phyloP scores from a whole-genome alignment of 495 filamentous ascomycete genomes.

The Aspergillus heteromorphus region DNA sequence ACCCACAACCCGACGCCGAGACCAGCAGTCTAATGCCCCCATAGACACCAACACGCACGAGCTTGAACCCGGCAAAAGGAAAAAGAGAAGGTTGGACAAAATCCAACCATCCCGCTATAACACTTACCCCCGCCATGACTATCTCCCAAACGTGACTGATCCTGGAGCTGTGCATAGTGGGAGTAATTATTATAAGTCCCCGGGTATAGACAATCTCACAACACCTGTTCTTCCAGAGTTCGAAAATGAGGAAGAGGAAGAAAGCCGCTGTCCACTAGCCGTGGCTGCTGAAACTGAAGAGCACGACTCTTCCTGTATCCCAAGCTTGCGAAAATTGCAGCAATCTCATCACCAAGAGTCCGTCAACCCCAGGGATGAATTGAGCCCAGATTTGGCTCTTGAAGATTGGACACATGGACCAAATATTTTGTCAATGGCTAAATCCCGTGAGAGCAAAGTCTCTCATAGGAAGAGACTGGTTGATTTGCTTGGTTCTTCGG shows the following conservation, averaged over 20 bases:
- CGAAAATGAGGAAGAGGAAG: not conserved
- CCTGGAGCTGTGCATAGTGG: not conserved
- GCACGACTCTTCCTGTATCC: not conserved
- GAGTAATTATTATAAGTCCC: not conserved
- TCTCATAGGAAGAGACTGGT: constrained; percentile 30
- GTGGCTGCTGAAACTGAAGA: not conserved
- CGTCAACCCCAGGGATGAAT: not conserved
- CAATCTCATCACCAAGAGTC: not conserved
- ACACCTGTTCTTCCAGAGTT: not conserved
- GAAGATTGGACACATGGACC: not conserved
- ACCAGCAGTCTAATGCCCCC: not conserved
- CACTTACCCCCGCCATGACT: not conserved
- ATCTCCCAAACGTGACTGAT: not conserved
- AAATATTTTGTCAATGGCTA: not conserved
- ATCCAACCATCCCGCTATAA: not conserved
- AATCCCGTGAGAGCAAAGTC: constrained; percentile 5
- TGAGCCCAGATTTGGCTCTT: not conserved
- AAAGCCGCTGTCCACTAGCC: not conserved
- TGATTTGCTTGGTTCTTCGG: constrained; percentile 27
- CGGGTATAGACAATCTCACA: not conserved
- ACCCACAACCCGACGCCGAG: not conserved
- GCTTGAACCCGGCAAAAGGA: not conserved
- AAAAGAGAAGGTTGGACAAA: not conserved
- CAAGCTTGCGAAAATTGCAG: not conserved
- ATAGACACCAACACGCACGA: not conserved